Percentiles rank a stretch among this genome's conserved stretches.
Evolutionary conservation across 495 filamentous ascomycete species (phyloP).

Genomic region (Podospora comata): DNA sequence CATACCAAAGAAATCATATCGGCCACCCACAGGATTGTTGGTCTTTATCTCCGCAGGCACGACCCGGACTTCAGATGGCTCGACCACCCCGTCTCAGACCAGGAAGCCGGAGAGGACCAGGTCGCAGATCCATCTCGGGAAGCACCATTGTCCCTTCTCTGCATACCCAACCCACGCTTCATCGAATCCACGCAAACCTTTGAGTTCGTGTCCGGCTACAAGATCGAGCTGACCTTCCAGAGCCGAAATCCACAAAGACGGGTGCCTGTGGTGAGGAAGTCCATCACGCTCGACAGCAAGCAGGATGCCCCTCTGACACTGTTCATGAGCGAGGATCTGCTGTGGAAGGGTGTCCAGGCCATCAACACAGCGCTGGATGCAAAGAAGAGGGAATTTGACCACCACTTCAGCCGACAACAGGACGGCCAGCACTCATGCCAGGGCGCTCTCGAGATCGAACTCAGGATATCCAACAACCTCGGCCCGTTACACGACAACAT

Average conservation of each 20-base stretch:
- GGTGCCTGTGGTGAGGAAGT: conserved; percentile 28
- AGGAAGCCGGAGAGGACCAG: conserved; percentile 27
- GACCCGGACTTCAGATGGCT: conserved; percentile 45
- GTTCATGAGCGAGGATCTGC: conserved; percentile 38
- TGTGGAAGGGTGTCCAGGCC: conserved; percentile 38
- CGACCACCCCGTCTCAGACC: conserved; percentile 37
- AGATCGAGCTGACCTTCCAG: conserved; percentile 39
- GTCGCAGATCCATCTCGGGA: conserved; percentile 32
- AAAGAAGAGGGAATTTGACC: conserved; percentile 36
- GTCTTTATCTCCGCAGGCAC: conserved; percentile 44
- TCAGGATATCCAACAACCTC: conserved; percentile 43
- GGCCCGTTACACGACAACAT: conserved; percentile 38
- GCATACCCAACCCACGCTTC: conserved; percentile 42
- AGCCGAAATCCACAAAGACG: conserved; percentile 38
- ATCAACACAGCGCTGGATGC: conserved; percentile 36
- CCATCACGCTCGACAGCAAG: conserved; percentile 36
- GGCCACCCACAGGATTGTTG: conserved; percentile 44
- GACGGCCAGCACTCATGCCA: conserved; percentile 35
- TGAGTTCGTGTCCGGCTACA: conserved; percentile 44
- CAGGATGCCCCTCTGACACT: conserved; percentile 43
- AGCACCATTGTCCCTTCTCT: conserved; percentile 36
- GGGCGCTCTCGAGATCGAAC: conserved; percentile 37
- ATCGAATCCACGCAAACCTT: conserved; percentile 42
- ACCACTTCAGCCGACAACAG: conserved; percentile 26
- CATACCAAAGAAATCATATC: conserved; percentile 42